Conservation (phyloP, 192 early-diverging fungal genomes). For the Spizellomyces sp. region DNA sequence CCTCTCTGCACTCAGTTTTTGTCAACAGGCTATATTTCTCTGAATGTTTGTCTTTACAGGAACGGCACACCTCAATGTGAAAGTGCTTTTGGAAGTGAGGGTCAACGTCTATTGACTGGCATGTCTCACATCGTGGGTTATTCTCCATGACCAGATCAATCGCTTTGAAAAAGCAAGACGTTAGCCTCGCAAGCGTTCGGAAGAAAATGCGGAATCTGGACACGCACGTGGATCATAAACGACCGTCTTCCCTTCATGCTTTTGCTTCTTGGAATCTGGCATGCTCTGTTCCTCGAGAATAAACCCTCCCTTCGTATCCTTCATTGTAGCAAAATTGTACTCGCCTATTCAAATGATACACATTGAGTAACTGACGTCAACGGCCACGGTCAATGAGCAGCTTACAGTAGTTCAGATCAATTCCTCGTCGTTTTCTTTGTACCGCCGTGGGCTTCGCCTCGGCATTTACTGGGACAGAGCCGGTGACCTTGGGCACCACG, state of each 20-base stretch:
- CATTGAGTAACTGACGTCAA: not conserved
- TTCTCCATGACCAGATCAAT: constrained; percentile 40
- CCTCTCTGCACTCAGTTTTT: constrained; percentile 91
- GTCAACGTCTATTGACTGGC: constrained; percentile 84
- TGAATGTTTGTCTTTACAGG: constrained; percentile 71
- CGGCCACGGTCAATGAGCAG: not conserved
- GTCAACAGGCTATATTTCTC: constrained; percentile 94
- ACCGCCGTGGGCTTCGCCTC: constrained; percentile 4
- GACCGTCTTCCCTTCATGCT: constrained; percentile 32
- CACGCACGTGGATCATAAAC: constrained; percentile 18
- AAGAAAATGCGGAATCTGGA: not conserved
- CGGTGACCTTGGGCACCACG: not conserved
- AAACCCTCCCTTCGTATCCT: constrained; percentile 88
- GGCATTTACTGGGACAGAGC: not conserved
- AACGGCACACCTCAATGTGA: constrained; percentile 70
- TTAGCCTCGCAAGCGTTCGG: not conserved
- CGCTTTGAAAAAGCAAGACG: constrained; percentile 1
- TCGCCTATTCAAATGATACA: constrained; percentile 50
- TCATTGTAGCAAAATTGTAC: constrained; percentile 85
- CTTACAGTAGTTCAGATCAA: constrained; percentile 48
- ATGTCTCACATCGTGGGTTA: constrained; percentile 79
- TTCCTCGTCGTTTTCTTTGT: constrained; percentile 25
- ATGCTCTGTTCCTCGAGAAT: constrained; percentile 59
- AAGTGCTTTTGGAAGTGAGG: constrained; percentile 72
- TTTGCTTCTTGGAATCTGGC: constrained; percentile 37